Base-by-base conservation (phyloP, 2,329 filamentous ascomycete species). In the Tolypocladium endophyticum region DNA sequence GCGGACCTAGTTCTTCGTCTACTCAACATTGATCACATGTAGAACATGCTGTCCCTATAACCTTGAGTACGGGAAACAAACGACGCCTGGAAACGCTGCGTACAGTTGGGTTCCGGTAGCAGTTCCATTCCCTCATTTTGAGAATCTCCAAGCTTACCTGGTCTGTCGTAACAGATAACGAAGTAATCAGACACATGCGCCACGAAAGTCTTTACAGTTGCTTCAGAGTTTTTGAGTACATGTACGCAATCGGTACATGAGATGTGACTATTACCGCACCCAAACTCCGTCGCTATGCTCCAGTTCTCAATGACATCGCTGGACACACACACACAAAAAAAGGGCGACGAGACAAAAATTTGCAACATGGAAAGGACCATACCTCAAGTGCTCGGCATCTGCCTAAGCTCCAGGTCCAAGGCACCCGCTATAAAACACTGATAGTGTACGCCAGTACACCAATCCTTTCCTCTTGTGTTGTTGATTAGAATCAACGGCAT, bases 271-370 rank as follows among this genome's bases (percentile, higher is more conserved):
- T 11, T 33, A 9, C n/a, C 36, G 7, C 38, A 45, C 28, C 55
- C 43, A 35, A 58, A 58, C 56, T 58, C 41, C 56, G 33, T 33
- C 56, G 56, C 56, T 58, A 58, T 58, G 41, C 55, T 45, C 39
- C 28, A 18, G 20, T 5, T 33, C 23, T 20, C 50, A 33, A 23
- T 12, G n/a, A 35, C 9, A 9, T n/a, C 30, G 30, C 18, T 53
- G 20, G 28, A 35, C 9, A 20, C 50, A n/a, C n/a, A n/a, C n/a
- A n/a, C n/a, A n/a, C 8, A n/a, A 35, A 20, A 30, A 53, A 35
- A 2, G 1, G 33, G 28, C 30, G n/a, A 20, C 23, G 4, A 23
- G 28, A 7, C 9, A 35, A 35, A 33, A 6, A 9, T 6, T 35
- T 33, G 50, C 50, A 23, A 18, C 28, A 5, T 53, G 28, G 8